Conservation (phyloP, 768 basidiomycete species). For the Chiua virens region DNA sequence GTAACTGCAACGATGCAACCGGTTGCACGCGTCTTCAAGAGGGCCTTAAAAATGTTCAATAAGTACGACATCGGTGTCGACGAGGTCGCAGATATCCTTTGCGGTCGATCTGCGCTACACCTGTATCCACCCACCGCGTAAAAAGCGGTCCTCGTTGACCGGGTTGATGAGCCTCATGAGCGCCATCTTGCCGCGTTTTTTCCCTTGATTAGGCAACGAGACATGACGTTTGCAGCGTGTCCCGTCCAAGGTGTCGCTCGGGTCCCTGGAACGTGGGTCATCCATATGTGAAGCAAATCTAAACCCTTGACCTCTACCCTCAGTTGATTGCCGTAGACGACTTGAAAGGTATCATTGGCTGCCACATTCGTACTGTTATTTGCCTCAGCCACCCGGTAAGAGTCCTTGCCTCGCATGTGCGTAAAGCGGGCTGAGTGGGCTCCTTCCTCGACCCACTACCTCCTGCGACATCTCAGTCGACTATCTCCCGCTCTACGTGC, state of each 20-base stretch:
- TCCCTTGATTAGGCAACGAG: not conserved
- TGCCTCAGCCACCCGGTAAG: not conserved
- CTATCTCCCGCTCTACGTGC: slow-evolving; percentile 6
- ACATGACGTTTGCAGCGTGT: slow-evolving; percentile 14
- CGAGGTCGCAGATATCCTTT: too few relatives aligned
- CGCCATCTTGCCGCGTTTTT: too few relatives aligned
- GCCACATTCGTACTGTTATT: slow-evolving; percentile 10
- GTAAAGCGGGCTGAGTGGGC: too few relatives aligned
- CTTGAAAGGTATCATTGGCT: slow-evolving; percentile 14
- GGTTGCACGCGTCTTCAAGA: not conserved
- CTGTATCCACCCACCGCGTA: too few relatives aligned
- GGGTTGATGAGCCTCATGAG: too few relatives aligned
- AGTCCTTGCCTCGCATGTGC: too few relatives aligned
- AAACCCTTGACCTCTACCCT: slow-evolving; percentile 19
- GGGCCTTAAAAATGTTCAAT: too few relatives aligned
- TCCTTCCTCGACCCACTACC: not conserved
- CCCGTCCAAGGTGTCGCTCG: not conserved
- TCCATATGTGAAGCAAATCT: not conserved
- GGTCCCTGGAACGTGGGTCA: slow-evolving; percentile 18
- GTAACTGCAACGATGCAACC: not conserved
- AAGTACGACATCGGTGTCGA: too few relatives aligned
- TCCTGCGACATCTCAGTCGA: slow-evolving; percentile 5
- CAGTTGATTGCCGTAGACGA: slow-evolving; percentile 2
- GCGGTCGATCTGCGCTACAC: too few relatives aligned
- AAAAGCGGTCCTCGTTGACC: too few relatives aligned